Base-by-base conservation (phyloP, 1,139 yeast genomes). In the Kurtzmaniella quercitrusa region DNA sequence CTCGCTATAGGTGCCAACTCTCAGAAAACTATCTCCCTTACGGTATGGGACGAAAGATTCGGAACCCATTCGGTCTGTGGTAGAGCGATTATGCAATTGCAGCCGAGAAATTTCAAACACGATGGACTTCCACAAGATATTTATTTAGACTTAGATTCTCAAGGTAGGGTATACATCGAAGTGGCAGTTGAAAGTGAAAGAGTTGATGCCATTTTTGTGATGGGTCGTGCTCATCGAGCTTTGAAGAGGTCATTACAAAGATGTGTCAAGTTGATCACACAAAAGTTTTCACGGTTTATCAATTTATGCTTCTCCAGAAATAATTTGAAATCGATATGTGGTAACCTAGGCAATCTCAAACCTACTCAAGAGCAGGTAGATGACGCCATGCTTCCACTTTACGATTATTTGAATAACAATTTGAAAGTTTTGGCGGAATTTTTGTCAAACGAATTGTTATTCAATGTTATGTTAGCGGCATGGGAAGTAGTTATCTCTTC, bases 161-260 rank as follows among this genome's bases (percentile, higher is more conserved):
- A 82, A 54, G 94, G 95, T 0, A 66, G 79, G 44, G 56, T 88
- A 1, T 58, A 76, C 39, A 65, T 87, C 8, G 83, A 82, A 54
- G 72, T 89, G 3, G 81, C 90, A 0, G 79, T 87, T 55, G 96
- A 89, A 58, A 80, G 82, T 50, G 95, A 89, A 55, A 73, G 84
- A 37, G 78, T 77, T 34, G 95, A 88, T 62, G 86, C 93, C 1
- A 70, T 85, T 16, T 89, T 86, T 58, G 84, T 82, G 37, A 76
- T 88, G 69, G 95, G 95, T 2, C 75, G 85, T 51, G 83, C 91
- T 0, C 80, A 84, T 55, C 68, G 95, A 53, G 72, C 82, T 0
- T 63, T 89, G 38, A 66, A 70, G 38, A 70, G 91, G 49, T 71
- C 82, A 2, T 81, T 81, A 60, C 82, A 81, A 44, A 77, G 85